These are phyloP conservation scores for Agaricales sp. DNA, from an alignment of 1,284 basidiomycete species.

Conservation along the genomic window DNA sequence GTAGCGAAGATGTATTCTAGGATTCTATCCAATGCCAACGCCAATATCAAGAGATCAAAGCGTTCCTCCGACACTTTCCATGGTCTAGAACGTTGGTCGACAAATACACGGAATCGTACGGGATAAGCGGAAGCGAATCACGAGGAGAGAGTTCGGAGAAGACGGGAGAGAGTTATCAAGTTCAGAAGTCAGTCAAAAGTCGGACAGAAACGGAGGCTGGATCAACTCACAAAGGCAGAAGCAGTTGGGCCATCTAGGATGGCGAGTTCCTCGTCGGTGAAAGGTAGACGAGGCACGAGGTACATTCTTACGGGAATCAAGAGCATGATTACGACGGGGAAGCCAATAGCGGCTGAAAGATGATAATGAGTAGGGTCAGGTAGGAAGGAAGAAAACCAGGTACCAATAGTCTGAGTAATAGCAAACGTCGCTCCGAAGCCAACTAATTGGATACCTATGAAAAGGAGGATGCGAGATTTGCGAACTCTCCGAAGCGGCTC, in stretches of 20 bases:
- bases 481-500: constrained; percentile 73
- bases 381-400: constrained; percentile 14
- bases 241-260: constrained; percentile 87
- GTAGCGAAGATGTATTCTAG: no score
- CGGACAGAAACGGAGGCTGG: background rate
- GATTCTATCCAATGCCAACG: no score
- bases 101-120: background rate
- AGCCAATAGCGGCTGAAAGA: constrained; percentile 74
- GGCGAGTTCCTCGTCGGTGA: constrained; percentile 71
- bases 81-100: background rate
- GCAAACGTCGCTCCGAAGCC: constrained; percentile 89
- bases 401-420: constrained; percentile 86
- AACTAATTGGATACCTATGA: constrained; percentile 71
- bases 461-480: constrained; percentile 69
- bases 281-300: constrained; percentile 69
- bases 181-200: background rate
- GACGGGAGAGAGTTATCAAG: no score
- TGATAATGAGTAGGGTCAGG: background rate
- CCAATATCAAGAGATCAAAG: background rate
- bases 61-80: constrained; percentile 1
- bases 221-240: constrained; percentile 60
- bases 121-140: background rate
- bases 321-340: constrained; percentile 83
- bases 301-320: constrained; percentile 77
- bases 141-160: background rate